Evolutionary conservation across 257 asterid genomes (phyloP).

Genomic region (Ballota nigra): DNA sequence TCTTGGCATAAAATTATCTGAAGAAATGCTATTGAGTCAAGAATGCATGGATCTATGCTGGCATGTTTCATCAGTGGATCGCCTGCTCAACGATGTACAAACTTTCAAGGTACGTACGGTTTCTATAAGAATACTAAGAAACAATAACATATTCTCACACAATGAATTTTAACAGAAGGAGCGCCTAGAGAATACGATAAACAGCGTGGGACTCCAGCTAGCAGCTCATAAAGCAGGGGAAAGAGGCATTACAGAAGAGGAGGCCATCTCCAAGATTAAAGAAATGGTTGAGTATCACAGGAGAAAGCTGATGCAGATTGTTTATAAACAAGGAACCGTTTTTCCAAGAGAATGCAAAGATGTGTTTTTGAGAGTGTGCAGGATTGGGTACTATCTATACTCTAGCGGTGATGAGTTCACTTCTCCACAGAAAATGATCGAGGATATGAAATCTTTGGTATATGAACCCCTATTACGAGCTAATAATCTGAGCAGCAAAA

Average conservation of each 20-base stretch:
- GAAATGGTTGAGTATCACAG: constrained; percentile 24
- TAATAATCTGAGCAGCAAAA: neutral
- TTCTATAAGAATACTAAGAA: neutral
- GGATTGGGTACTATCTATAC: constrained; percentile 31
- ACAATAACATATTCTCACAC: neutral
- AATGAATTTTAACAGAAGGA: constrained; percentile 27
- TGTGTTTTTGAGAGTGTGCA: constrained; percentile 29
- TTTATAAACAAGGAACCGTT: constrained; percentile 25
- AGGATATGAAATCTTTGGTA: constrained; percentile 27
- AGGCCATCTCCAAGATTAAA: constrained; percentile 11
- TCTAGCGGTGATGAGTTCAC: constrained; percentile 28
- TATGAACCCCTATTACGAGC: constrained; percentile 21
- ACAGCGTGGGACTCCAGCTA: constrained; percentile 25
- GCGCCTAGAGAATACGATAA: constrained; percentile 20
- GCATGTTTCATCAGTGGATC: constrained; percentile 19
- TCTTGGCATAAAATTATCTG: constrained; percentile 23
- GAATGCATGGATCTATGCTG: constrained; percentile 23
- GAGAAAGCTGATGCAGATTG: constrained; percentile 33
- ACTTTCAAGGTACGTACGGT: constrained; percentile 30
- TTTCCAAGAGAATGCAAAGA: constrained; percentile 36
- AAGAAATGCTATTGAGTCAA: constrained; percentile 22
- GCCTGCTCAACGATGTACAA: constrained; percentile 36
- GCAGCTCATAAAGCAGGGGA: constrained; percentile 1
- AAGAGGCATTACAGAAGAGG: constrained; percentile 22
- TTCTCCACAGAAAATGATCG: constrained; percentile 29